Percentiles rank a stretch among this genome's conserved stretches.
Evolutionary conservation across 1,284 basidiomycete genomes (phyloP).

Genomic region (Cryptococcus deneoformans): DNA sequence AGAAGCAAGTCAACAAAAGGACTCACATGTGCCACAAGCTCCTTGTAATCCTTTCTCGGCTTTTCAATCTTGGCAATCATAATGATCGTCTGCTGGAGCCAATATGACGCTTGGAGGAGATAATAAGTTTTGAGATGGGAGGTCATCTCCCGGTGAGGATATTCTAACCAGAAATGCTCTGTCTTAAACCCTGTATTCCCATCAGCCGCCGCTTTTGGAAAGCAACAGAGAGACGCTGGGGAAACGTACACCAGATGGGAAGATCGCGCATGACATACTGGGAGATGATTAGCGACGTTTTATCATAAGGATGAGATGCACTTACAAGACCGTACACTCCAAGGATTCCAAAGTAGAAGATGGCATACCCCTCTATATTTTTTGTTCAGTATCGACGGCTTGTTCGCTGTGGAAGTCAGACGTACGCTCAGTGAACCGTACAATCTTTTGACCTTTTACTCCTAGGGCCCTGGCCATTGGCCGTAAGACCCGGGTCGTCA

Average conservation of each 20-base stretch:
- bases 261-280: constrained; percentile 81
- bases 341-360: constrained; percentile 74
- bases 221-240: neutral
- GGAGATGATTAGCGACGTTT: neutral
- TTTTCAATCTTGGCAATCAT: constrained; percentile 86
- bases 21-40: constrained; percentile 65
- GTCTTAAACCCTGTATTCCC: constrained; percentile 60
- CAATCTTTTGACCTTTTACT: constrained; percentile 65
- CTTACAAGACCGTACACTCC: constrained; percentile 63
- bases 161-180: constrained; percentile 76
- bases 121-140: constrained; percentile 87
- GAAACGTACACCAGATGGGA: constrained; percentile 48
- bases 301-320: neutral
- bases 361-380: constrained; percentile 65
- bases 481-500: constrained; percentile 66
- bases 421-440: constrained; percentile 74
- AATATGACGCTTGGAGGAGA: constrained; percentile 82
- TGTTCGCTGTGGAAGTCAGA: no score
- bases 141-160: constrained; percentile 86
- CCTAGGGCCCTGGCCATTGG: constrained; percentile 71
- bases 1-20: neutral
- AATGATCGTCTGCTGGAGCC: constrained; percentile 90
- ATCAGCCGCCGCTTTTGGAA: no score
- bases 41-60: constrained; percentile 80
- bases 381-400: no score